Evolutionary conservation across 208 protist genomes (phyloP).

Genomic region (Herpetomonas samuelpessoai): DNA sequence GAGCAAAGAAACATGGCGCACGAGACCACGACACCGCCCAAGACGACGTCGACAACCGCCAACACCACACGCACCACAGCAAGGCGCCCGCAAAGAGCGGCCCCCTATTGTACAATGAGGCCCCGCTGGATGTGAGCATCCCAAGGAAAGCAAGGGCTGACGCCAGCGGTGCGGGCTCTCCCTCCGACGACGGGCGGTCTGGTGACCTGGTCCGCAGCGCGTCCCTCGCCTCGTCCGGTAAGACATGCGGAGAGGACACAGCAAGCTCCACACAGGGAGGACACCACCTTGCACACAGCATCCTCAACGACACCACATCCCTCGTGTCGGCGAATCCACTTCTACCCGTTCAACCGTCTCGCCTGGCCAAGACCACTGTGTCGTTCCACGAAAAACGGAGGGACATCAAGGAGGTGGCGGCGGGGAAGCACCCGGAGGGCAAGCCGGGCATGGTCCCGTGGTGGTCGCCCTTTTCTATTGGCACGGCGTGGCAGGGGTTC

Average conservation of each 20-base stretch:
- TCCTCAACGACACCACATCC: background rate
- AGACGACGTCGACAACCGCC: background rate
- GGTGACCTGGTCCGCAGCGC: too few relatives aligned
- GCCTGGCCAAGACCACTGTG: background rate
- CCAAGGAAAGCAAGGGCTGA: too few relatives aligned
- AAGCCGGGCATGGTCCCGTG: constrained; percentile 79
- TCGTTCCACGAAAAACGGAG: constrained; percentile 19
- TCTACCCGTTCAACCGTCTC: background rate
- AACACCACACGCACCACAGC: background rate
- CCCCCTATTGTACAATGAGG: background rate
- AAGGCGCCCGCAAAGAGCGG: background rate
- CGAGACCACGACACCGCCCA: background rate
- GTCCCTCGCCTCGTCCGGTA: background rate
- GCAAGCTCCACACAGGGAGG: too few relatives aligned
- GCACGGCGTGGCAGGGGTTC: constrained; percentile 56
- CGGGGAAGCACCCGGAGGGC: constrained; percentile 50
- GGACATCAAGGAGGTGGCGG: constrained; percentile 20
- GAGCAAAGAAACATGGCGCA: too few relatives aligned
- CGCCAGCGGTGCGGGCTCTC: background rate
- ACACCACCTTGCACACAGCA: background rate
- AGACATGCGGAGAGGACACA: background rate
- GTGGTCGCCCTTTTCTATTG: constrained; percentile 74
- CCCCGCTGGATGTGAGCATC: background rate
- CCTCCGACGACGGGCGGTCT: background rate
- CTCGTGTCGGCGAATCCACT: background rate